Evolutionary conservation across 768 basidiomycete species (phyloP), one percentile per base, ranked within the genome.

Genomic region (Termitomyces heimii): DNA sequence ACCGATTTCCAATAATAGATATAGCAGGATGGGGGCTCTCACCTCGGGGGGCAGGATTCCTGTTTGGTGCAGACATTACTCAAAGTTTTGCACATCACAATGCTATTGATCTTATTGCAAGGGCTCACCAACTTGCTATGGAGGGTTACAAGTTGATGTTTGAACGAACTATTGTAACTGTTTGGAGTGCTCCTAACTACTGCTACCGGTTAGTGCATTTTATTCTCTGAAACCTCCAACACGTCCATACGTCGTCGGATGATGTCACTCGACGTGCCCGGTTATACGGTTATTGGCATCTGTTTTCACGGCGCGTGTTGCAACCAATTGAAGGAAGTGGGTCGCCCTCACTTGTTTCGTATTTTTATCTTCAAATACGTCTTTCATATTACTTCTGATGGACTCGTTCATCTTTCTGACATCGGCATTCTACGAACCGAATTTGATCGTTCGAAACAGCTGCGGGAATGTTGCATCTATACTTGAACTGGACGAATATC

Each of bases 131-230:
- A 69, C 86, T 98, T 34, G 96, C 92, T 1, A 96, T 96, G 92
- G 94, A 97, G 73, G 94, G 94, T 22, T 97, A 84, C 74, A 98
- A 97, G 75, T 81, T 94, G 71, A 96, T 98, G 94, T 97, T 97
- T 66, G 95, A 98, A 71, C 77, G 83, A 53, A 87, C 84, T 44
- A 95, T 98, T 63, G 96, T 98, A 32, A 98, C 96, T 8, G 94
- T 98, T 40, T 98, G 96, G 95, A 93, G 90, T 65, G 95, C 94
- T 3, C 96, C 95, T 14, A 98, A 98, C 72, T 98, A 98, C 70
- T 98, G 96, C 72, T 98, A 98, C 73, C 79, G 95, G 91, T 96
- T 65, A 60, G 86, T 79, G 37, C 32, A 59, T n/a, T 58, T 44
- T 49, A 45, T 44, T 60, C 26, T 29, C 20, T 46, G 20, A 9